These are phyloP conservation scores for Podospora tetraspora DNA, from an alignment of 495 filamentous ascomycete genomes.

Conservation along the genomic window DNA sequence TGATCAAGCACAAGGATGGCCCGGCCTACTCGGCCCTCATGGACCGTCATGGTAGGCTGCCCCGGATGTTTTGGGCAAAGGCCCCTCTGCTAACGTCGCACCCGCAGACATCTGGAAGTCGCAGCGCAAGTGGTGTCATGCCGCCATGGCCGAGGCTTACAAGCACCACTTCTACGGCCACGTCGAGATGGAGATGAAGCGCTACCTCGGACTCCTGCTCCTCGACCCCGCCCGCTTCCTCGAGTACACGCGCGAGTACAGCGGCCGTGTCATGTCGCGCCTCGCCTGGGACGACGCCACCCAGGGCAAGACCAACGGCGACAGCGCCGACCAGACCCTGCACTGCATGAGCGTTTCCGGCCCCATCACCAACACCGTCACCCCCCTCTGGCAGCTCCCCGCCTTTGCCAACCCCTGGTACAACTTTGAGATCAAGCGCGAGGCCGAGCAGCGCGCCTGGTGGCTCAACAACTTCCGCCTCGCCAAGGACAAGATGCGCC, in stretches of 20 bases:
- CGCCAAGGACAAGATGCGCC: slow-evolving; percentile 36
- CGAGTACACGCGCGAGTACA: slow-evolving; percentile 41
- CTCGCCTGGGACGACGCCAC: slow-evolving; percentile 46
- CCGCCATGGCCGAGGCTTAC: slow-evolving; percentile 45
- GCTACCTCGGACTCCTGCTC: slow-evolving; percentile 38
- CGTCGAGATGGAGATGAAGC: slow-evolving; percentile 41
- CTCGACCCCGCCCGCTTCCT: slow-evolving; percentile 44
- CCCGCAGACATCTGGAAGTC: slow-evolving; percentile 39
- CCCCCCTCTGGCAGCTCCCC: slow-evolving; percentile 42
- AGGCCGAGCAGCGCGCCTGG: slow-evolving; percentile 39
- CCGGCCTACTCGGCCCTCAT: slow-evolving; percentile 44
- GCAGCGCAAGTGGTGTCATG: slow-evolving; percentile 46
- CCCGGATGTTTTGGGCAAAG: background rate
- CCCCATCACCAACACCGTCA: slow-evolving; percentile 44
- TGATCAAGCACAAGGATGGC: slow-evolving; percentile 45
- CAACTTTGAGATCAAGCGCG: slow-evolving; percentile 38
- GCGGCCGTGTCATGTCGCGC: slow-evolving; percentile 44
- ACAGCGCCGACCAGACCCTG: slow-evolving; percentile 41
- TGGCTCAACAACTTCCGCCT: slow-evolving; percentile 39
- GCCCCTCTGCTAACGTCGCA: background rate
- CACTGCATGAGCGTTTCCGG: slow-evolving; percentile 47
- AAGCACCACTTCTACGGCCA: slow-evolving; percentile 45
- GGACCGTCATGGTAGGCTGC: slow-evolving; percentile 42
- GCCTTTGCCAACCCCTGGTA: slow-evolving; percentile 41
- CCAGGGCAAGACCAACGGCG: slow-evolving; percentile 38